Base-by-base conservation (phyloP, 352 stramenopile genomes). In the Phytophthora nicotianae region DNA sequence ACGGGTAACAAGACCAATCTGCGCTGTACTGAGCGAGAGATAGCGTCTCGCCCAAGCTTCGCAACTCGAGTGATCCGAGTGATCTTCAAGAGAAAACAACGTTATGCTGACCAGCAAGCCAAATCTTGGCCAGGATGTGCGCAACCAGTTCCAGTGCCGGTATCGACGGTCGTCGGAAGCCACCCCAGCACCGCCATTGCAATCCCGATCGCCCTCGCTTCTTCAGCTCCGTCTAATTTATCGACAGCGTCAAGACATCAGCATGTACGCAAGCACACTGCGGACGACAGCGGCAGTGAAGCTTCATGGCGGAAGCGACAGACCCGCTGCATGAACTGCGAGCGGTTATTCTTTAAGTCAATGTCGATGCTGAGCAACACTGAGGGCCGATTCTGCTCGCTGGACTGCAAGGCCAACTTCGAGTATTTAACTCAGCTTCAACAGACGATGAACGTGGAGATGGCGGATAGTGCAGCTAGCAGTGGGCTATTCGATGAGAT, bases 401-500 rank as follows among this genome's bases (percentile, higher is more conserved):
- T 84, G 13, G 75, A 84, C 58, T 84, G 75, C 59, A 74, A 74
- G 37, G 71, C 63, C 45, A 81, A 62, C 35, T 65, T 70, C 46
- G 47, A 70, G 48, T 81, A 72, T 50, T 35, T 67, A 21, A 21
- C 20, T 4, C 29, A 58, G 17, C 16, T 76, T 6, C 68, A 74
- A n/a, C 6, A 13, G 8, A 33, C 27, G 27, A 33, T 33, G 27
- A 33, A 11, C 27, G 27, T 33, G 2, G 27, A 33, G 27, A 33
- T 33, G 27, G 3, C 11, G 27, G 27, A 11, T 33, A 13, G 3
- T 33, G 27, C 11, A 5, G 27, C 27, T 33, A 33, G 27, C 11
- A 33, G 27, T 8, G 27, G 27, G 27, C 24, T 29, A 7, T 29
- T 29, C 24, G 24, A 29, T 29, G 24, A 29, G 24, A 29, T 29